These are phyloP conservation scores for Aureobasidium sp. DNA, from an alignment of 2,329 filamentous ascomycete species.

Conservation along the genomic window DNA sequence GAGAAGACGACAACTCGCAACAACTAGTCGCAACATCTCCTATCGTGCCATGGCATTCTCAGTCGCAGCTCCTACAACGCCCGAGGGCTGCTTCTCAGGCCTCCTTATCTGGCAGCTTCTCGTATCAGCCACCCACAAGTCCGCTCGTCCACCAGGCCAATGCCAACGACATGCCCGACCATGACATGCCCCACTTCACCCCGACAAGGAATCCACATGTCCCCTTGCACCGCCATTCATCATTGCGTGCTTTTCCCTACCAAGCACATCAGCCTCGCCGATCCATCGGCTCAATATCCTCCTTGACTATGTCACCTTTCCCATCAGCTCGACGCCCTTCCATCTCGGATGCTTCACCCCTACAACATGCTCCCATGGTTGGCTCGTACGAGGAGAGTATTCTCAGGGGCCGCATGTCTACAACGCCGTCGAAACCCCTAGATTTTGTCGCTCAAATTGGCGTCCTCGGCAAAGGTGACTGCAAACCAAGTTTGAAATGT, in stretches of 20 bases:
- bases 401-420: constrained; percentile 90
- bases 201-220: constrained; percentile 20
- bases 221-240: neutral
- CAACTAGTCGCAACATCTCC: constrained; percentile 43
- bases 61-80: constrained; percentile 31
- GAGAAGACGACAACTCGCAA: constrained; percentile 35
- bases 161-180: constrained; percentile 66
- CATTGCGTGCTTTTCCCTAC: constrained; percentile 45
- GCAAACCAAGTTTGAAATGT: constrained; percentile 76
- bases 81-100: constrained; percentile 46
- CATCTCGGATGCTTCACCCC: constrained; percentile 65
- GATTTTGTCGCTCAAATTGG: constrained; percentile 94
- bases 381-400: constrained; percentile 98
- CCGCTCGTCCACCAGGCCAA: constrained; percentile 84
- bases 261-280: constrained; percentile 74
- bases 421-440: constrained; percentile 82
- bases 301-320: constrained; percentile 39
- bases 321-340: constrained; percentile 59
- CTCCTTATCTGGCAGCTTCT: constrained; percentile 70
- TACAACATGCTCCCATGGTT: constrained; percentile 91
- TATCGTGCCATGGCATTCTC: constrained; percentile 46
- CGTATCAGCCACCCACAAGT: constrained; percentile 83
- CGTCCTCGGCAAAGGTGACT: constrained; percentile 81
- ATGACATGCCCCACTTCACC: constrained; percentile 31
- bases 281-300: constrained; percentile 58